These are phyloP conservation scores for Trapa bicornis DNA, from an alignment of 345 rosid species.

Conservation along the genomic window DNA sequence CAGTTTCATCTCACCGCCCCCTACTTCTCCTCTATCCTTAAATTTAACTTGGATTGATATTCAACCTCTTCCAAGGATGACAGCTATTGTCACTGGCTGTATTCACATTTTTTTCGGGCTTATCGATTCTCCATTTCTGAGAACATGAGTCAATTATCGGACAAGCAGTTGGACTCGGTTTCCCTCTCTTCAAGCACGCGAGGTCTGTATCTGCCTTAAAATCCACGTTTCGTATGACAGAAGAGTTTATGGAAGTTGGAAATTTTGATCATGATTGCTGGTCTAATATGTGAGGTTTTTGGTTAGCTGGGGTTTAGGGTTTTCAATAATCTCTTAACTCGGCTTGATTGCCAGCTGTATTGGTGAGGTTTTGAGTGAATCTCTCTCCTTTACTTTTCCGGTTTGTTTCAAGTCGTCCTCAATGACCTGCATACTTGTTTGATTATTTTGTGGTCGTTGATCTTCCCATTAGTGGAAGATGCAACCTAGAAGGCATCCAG, in stretches of 20 bases:
- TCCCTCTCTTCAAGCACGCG: background rate
- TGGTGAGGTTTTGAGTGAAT: background rate
- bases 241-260: background rate
- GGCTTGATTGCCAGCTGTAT: background rate
- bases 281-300: background rate
- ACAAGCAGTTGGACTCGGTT: background rate
- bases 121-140: background rate
- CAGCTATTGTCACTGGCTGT: background rate
- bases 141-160: background rate
- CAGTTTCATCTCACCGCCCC: background rate
- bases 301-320: background rate
- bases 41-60: background rate
- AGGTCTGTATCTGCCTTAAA: background rate
- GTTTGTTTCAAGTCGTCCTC: background rate
- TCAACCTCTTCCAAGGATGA: background rate
- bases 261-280: background rate
- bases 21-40: background rate
- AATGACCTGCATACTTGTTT: background rate
- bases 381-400: background rate
- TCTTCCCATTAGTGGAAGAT: conserved; percentile 13
- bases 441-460: background rate
- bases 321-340: background rate
- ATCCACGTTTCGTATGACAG: background rate
- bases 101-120: background rate
- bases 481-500: conserved; percentile 37